Evolutionary conservation across 2,329 filamentous ascomycete species (phyloP).

Genomic region (Pseudogymnoascus sp.): DNA sequence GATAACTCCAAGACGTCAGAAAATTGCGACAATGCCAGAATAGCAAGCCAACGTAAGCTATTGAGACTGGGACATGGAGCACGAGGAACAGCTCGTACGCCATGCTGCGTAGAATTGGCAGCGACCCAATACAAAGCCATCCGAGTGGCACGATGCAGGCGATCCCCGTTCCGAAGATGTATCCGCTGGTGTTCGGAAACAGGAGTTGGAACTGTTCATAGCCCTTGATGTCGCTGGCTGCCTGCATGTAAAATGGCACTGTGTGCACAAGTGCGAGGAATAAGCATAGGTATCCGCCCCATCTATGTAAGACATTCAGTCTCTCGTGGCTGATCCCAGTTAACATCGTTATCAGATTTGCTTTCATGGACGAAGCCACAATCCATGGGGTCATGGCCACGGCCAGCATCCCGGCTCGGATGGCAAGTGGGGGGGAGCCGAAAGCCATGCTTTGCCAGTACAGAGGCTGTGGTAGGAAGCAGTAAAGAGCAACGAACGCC

Average conservation of each 20-base stretch:
- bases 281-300: conserved; percentile 80
- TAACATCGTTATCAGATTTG: conserved; percentile 73
- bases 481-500: conserved; percentile 69
- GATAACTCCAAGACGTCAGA: conserved; percentile 80
- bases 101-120: conserved; percentile 66
- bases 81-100: conserved; percentile 82
- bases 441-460: conserved; percentile 83
- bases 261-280: conserved; percentile 78
- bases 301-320: conserved; percentile 87
- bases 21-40: conserved; percentile 98
- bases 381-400: conserved; percentile 93
- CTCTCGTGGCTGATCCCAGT: conserved; percentile 90
- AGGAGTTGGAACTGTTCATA: conserved; percentile 62
- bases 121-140: conserved; percentile 78
- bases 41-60: conserved; percentile 73
- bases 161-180: conserved; percentile 79
- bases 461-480: conserved; percentile 78
- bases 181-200: conserved; percentile 55
- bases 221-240: conserved; percentile 74
- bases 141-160: conserved; percentile 73
- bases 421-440: conserved; percentile 80
- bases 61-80: conserved; percentile 73
- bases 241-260: conserved; percentile 82
- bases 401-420: conserved; percentile 84
- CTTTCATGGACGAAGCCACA: conserved; percentile 80